Conservation (phyloP, 805 yeast genomes). For the Ogataea nitratoaversa region DNA sequence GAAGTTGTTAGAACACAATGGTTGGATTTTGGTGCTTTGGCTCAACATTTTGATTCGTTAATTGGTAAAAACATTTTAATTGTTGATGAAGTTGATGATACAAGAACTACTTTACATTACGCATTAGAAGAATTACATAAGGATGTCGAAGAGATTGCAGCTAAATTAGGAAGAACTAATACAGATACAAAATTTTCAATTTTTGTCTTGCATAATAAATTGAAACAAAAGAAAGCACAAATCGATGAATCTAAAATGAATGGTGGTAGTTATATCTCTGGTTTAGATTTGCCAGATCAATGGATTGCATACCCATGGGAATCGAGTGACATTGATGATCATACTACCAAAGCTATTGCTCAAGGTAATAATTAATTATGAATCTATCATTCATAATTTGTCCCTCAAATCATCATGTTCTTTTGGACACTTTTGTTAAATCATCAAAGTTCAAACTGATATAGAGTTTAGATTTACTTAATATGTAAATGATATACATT, state of each 20-base stretch:
- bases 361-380: slow-evolving; percentile 50
- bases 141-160: slow-evolving; percentile 59
- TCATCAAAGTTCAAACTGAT: background rate
- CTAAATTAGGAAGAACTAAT: slow-evolving; percentile 50
- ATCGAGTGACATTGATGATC: slow-evolving; percentile 73
- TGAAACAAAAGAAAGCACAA: slow-evolving; percentile 74
- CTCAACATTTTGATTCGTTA: slow-evolving; percentile 65
- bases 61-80: slow-evolving; percentile 78
- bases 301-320: slow-evolving; percentile 96
- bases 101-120: slow-evolving; percentile 84
- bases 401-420: too few species aligned
- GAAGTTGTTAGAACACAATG: slow-evolving; percentile 88
- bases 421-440: too few species aligned
- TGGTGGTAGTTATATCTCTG: slow-evolving; percentile 66
- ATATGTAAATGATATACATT: too few species aligned
- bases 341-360: slow-evolving; percentile 56
- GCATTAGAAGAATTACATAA: slow-evolving; percentile 73
- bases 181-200: slow-evolving; percentile 67
- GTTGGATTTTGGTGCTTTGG: slow-evolving; percentile 76
- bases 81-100: slow-evolving; percentile 90
- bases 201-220: slow-evolving; percentile 81
- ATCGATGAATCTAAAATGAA: slow-evolving; percentile 60
- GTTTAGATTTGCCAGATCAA: slow-evolving; percentile 66
- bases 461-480: background rate
- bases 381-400: too few species aligned